phyloP scores from a whole-genome alignment of 805 yeast species.

The Hanseniaspora hatyaiensis region DNA sequence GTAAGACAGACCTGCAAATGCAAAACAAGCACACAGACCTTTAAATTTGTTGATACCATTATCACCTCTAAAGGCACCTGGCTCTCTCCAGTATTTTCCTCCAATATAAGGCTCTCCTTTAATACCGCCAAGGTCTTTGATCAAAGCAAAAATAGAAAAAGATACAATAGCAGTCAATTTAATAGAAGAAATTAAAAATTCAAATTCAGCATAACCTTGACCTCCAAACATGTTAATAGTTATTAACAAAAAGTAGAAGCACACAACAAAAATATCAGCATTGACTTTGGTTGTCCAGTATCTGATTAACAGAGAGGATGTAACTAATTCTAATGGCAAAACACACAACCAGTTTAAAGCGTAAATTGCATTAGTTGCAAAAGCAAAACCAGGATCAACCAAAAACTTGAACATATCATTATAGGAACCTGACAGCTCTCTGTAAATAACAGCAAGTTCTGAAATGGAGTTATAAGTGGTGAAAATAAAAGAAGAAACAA shows the following conservation, averaged over 20 bases:
- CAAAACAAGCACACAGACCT: conserved; percentile 43
- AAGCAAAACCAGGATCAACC: conserved; percentile 57
- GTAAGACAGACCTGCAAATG: conserved; percentile 48
- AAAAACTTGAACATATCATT: conserved; percentile 50
- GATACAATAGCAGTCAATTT: conserved; percentile 50
- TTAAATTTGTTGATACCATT: conserved; percentile 38
- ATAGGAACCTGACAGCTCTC: conserved; percentile 48
- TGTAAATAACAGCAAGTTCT: conserved; percentile 58
- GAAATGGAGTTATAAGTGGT: conserved; percentile 54
- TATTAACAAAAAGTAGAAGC: conserved; percentile 43
- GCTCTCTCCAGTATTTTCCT: conserved; percentile 39
- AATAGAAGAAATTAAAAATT: conserved; percentile 46
- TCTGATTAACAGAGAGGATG: conserved; percentile 46
- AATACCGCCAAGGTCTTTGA: conserved; percentile 48
- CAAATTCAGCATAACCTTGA: conserved; percentile 56
- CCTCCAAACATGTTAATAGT: conserved; percentile 43
- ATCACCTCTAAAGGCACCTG: conserved; percentile 40
- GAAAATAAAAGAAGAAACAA: conserved; percentile 51
- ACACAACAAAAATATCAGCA: conserved; percentile 47
- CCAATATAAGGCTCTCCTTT: conserved; percentile 41
- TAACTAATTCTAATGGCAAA: conserved; percentile 54
- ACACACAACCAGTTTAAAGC: conserved; percentile 53
- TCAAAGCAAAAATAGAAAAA: conserved; percentile 48
- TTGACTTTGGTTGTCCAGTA: conserved; percentile 42
- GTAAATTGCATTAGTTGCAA: conserved; percentile 64